These are phyloP conservation scores for Sphagnurus paluster DNA, from an alignment of 1,284 basidiomycete species.

Conservation along the genomic window DNA sequence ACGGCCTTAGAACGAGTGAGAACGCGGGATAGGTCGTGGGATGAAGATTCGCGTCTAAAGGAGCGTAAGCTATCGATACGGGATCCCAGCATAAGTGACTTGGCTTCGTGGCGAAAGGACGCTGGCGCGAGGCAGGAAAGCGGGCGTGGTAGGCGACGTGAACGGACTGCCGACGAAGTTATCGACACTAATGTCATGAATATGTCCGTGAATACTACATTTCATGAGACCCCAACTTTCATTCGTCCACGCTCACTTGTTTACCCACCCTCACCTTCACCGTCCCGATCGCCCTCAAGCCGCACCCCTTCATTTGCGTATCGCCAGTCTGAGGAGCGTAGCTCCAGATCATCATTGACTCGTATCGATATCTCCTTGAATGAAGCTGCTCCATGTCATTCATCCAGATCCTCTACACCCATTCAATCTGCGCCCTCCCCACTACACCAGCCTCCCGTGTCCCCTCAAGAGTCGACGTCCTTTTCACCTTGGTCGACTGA, in stretches of 20 bases:
- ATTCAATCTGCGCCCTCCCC: conserved; percentile 21
- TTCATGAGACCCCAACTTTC: conserved; percentile 35
- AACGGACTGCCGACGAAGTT: conserved; percentile 42
- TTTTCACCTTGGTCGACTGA: conserved; percentile 72
- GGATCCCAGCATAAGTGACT: conserved; percentile 42
- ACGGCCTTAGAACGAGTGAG: conserved; percentile 55
- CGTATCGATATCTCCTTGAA: conserved; percentile 23
- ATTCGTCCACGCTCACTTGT: conserved; percentile 38
- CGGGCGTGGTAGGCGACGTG: conserved; percentile 60
- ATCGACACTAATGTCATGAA: conserved; percentile 25
- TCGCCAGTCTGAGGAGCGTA: conserved; percentile 17
- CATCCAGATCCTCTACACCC: conserved; percentile 37
- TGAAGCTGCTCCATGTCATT: conserved; percentile 21
- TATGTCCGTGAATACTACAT: conserved; percentile 24
- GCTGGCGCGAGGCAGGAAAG: conserved; percentile 39
- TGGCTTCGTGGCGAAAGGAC: conserved; percentile 52
- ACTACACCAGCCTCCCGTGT: conserved; percentile 29
- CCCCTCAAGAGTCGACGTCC: conserved; percentile 34
- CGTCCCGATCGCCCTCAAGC: conserved; percentile 47
- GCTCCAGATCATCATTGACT: conserved; percentile 17
- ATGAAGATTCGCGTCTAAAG: conserved; percentile 36
- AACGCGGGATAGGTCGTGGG: conserved; percentile 46
- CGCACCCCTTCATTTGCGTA: conserved; percentile 34
- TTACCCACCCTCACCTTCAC: conserved; percentile 51
- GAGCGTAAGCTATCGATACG: conserved; percentile 35